These are phyloP conservation scores for Flaveria brownii DNA, from an alignment of 129 eudicot species.

Conservation along the genomic window DNA sequence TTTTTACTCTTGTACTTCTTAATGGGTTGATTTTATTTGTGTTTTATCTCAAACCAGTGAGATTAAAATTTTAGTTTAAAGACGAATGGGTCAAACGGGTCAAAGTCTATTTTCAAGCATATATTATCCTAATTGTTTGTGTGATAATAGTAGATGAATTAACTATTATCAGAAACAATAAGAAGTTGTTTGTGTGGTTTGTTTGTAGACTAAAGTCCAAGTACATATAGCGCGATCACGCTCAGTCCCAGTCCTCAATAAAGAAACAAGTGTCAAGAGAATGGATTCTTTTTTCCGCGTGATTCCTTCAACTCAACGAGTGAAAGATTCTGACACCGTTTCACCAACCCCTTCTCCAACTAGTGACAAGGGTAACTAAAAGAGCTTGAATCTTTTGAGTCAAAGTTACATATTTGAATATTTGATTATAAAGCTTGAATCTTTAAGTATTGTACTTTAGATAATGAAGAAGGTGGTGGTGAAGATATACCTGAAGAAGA, in stretches of 20 bases:
- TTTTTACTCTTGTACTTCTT: too few relatives aligned
- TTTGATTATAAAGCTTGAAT: not conserved
- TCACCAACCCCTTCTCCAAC: conserved; percentile 35
- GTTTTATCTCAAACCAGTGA: not conserved
- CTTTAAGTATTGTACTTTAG: conserved; percentile 33
- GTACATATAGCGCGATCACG: conserved; percentile 65
- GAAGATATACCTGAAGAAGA: conserved; percentile 95
- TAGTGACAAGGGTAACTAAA: conserved; percentile 51
- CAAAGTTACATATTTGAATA: not conserved
- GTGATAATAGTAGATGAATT: not conserved
- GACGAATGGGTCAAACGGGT: not conserved
- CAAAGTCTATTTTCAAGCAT: not conserved
- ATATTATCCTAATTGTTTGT: not conserved
- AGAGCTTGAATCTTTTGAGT: conserved; percentile 3
- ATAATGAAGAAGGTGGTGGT: conserved; percentile 52
- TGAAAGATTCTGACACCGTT: conserved; percentile 46
- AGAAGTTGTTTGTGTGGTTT: conserved; percentile 2
- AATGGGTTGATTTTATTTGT: not conserved
- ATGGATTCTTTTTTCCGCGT: conserved; percentile 80
- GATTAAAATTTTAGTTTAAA: not conserved
- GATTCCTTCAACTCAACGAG: conserved; percentile 70
- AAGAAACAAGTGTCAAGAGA: conserved; percentile 48
- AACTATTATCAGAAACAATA: not conserved
- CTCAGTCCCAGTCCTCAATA: conserved; percentile 66
- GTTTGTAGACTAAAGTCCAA: conserved; percentile 51